Evolutionary conservation across 257 asterid genomes (phyloP).

Genomic region (Dorcoceras hygrometricum): DNA sequence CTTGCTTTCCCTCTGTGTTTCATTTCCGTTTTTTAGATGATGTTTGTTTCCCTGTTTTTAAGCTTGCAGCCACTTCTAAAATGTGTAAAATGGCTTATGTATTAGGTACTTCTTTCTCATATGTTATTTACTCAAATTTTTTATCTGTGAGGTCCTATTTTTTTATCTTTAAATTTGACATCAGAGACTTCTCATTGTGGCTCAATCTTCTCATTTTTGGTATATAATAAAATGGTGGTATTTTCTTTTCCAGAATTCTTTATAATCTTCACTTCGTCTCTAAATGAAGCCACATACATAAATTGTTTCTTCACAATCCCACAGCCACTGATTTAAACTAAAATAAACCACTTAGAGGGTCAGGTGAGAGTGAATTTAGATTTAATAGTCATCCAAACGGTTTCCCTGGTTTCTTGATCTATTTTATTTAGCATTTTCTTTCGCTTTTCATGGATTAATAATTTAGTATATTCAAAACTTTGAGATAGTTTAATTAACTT

Average conservation of each 20-base stretch:
- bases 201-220: neutral
- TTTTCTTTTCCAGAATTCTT: neutral
- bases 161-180: too few species aligned
- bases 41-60: constrained; percentile 3
- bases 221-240: neutral
- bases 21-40: neutral
- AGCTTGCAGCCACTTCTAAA: too few species aligned
- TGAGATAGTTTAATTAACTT: neutral
- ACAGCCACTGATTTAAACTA: too few species aligned
- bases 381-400: too few species aligned
- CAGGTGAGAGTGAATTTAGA: neutral
- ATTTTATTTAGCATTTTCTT: too few species aligned
- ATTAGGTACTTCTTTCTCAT: neutral
- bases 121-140: neutral
- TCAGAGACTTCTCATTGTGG: neutral
- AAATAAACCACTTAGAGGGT: neutral
- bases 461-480: too few species aligned
- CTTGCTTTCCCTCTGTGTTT: neutral
- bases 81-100: neutral
- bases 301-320: neutral
- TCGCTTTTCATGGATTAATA: too few species aligned
- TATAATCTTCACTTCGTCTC: neutral
- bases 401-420: too few species aligned
- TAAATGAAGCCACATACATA: neutral
- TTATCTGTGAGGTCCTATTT: too few species aligned